Evolutionary conservation across 176 grass and related monocot species (phyloP), one percentile per base, ranked within the genome.

Genomic region (Triticum dicoccoides): DNA sequence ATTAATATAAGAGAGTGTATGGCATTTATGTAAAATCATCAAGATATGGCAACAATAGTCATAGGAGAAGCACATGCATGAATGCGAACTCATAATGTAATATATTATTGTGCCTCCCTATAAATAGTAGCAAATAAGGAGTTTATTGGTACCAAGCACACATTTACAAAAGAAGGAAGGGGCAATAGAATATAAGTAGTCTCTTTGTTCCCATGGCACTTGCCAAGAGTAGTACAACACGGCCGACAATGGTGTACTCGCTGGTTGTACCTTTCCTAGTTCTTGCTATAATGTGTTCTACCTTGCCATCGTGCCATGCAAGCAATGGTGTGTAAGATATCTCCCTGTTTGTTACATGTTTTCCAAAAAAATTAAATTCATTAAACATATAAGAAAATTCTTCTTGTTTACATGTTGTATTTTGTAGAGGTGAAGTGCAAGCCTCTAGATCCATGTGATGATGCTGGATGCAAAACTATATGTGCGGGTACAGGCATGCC

Each of bases 351-450:
- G 0, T n/a, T 42, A 10, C n/a, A 5, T 10, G 25, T 73, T 9
- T 45, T 73, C 35, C 20, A 44, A 44, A 33, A 6, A 4, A 9
- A 12, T 44, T 11, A 24, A 44, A 24, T 44, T 11, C 11, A 10
- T 37, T 71, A 20, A 21, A 18, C 56, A 3, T n/a, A 71, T 38
- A 33, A 69, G 13, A 71, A 10, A 71, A 8, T 0, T 2, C 1
- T 38, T 71, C 17, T 11, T 8, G n/a, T 38, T 73, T 73, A 11
- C 69, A 33, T 24, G 41, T 73, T 13, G 38, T 15, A 25, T 59
- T 73, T 73, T 73, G 38, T n/a, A 73, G 69, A 73, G 41, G 69
- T 42, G 69, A 44, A 73, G 69, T 73, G 69, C 15, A n/a, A 73
- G 37, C 21, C 69, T 38, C 37, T 73, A 24, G 35, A 73, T 73